Base-by-base conservation (phyloP, 2,329 filamentous ascomycete genomes). In the Lachnellula suecica region DNA sequence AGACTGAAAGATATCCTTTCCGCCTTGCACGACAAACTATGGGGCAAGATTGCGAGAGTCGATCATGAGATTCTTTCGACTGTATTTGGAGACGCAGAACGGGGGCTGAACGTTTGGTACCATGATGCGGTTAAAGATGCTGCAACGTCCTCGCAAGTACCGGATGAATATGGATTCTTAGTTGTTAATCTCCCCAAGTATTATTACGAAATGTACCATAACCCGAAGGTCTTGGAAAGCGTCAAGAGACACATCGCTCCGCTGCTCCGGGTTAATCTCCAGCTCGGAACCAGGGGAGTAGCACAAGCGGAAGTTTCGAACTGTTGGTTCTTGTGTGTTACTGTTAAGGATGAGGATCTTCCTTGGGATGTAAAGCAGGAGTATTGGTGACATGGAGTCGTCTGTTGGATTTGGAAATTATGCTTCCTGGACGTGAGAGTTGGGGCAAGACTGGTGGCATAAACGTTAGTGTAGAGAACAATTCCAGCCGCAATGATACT, bases 311-410 rank as follows among this genome's bases (percentile, higher is more conserved):
- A 19, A 23, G 31, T n/a, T 6, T 25, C 13, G 10, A 46, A 17
- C 9, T 27, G 35, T n/a, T 27, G 35, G 9, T 59, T 59, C 22
- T 44, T 54, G 4, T 59, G 51, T 35, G 25, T 25, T 2, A 4
- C 31, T 22, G 35, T 58, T 25, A 19, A 41, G 2, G 52, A 58
- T 35, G 44, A 49, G 11, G 52, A 55, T 17, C 23, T 58, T 1
- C 56, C 56, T 4, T 58, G 56, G 56, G 44, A 56, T 42, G 2
- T 38, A n/a, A 49, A 49, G 4, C 34, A 49, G 19, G 35, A 10
- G 20, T 52, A 55, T 9, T 53, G 47, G 48, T 56, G 47, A 47
- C 11, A 10, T 5, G n/a, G n/a, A 20, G 6, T 10, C 11, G 6
- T 40, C 13, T 19, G 11, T 38, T 17, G n/a, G 2, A 3, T n/a